Percentiles rank a stretch among this genome's conserved stretches.
Conservation (phyloP, 345 rosid species). For the Cardiospermum halicacabum region DNA sequence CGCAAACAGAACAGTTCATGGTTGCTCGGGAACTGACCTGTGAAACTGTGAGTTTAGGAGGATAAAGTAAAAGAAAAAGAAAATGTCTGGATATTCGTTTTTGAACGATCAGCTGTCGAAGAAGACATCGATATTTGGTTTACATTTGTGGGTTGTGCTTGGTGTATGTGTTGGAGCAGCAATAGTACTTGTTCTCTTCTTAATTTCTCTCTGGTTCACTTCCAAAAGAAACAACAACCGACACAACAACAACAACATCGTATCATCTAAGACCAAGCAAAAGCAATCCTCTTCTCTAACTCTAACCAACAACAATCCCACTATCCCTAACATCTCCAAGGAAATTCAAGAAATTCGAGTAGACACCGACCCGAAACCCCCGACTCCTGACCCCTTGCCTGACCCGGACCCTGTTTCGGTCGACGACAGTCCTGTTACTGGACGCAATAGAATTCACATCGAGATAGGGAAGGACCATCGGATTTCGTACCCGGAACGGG, state of each 20-base stretch:
- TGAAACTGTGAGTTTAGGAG: no score
- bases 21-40: no score
- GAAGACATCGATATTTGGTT: slow-evolving; percentile 58
- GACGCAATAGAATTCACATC: slow-evolving; percentile 55
- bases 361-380: slow-evolving; percentile 38
- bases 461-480: slow-evolving; percentile 88
- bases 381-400: slow-evolving; percentile 41
- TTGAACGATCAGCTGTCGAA: slow-evolving; percentile 64
- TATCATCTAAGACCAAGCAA: slow-evolving; percentile 16
- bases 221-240: slow-evolving; percentile 47
- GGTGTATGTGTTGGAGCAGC: slow-evolving; percentile 85
- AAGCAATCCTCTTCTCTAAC: slow-evolving; percentile 20
- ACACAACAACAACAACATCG: slow-evolving; percentile 5
- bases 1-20: no score
- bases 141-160: slow-evolving; percentile 76
- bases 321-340: slow-evolving; percentile 66
- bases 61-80: not conserved
- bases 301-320: slow-evolving; percentile 23
- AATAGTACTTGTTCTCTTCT: slow-evolving; percentile 70
- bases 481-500: slow-evolving; percentile 69
- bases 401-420: slow-evolving; percentile 33
- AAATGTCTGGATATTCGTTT: slow-evolving; percentile 63
- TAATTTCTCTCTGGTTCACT: slow-evolving; percentile 84
- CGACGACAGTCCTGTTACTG: slow-evolving; percentile 37
- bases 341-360: slow-evolving; percentile 76